A percentile compares a stretch with the other conserved stretches of the same genome.
phyloP scores from a whole-genome alignment of 2,329 filamentous ascomycete genomes.

The Cladophialophora chaetospira region DNA sequence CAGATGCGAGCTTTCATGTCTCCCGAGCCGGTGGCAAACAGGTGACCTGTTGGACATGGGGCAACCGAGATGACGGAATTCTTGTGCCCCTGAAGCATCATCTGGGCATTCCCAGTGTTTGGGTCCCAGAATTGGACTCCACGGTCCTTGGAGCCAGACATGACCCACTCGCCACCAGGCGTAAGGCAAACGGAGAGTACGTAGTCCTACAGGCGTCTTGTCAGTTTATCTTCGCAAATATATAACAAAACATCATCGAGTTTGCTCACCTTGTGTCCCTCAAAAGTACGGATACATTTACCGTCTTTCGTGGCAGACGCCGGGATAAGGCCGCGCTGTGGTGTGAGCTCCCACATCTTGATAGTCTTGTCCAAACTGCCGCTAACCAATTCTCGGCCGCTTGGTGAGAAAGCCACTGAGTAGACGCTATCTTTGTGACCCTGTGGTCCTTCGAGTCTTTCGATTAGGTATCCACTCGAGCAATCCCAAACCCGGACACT shows the following conservation, averaged over 20 bases:
- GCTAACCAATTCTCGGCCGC: conserved; percentile 87
- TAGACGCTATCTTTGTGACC: conserved; percentile 98
- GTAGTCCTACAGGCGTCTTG: conserved; percentile 68
- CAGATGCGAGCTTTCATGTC: conserved; percentile 98
- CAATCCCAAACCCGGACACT: conserved; percentile 98
- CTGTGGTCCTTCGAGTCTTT: conserved; percentile 87
- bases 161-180: conserved; percentile 91
- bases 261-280: conserved; percentile 80
- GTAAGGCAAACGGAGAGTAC: conserved; percentile 94
- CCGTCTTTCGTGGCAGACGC: conserved; percentile 75
- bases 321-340: conserved; percentile 66
- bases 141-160: conserved; percentile 95
- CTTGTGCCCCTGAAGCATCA: conserved; percentile 99
- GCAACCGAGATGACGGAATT: conserved; percentile 98
- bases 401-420: conserved; percentile 92
- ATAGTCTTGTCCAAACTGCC: conserved; percentile 97
- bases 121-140: conserved; percentile 99
- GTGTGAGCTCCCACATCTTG: conserved; percentile 96
- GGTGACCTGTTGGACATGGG: conserved; percentile 81
- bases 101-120: conserved; percentile 85
- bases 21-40: conserved; percentile 94
- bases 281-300: conserved; percentile 94
- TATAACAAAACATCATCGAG: background rate
- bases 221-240: conserved; percentile 23
- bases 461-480: conserved; percentile 78